Base-by-base conservation (phyloP, 2,329 filamentous ascomycete species). In the Metarhizium rileyi region DNA sequence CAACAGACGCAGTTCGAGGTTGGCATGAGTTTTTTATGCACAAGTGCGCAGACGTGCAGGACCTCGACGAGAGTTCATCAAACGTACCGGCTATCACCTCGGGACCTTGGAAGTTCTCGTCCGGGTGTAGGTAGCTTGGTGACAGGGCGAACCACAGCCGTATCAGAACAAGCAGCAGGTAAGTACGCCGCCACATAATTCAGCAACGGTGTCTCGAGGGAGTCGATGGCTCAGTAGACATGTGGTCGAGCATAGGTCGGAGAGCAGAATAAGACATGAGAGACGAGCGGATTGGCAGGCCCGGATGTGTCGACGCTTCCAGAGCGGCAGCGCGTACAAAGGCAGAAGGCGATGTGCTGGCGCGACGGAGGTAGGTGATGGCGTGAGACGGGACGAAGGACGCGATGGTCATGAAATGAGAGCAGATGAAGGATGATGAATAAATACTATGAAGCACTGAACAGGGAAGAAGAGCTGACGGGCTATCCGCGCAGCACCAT, bases 71-170 rank as follows among this genome's bases (percentile, higher is more conserved):
- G 36, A 40, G 38, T 40, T 52, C 12, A 71, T 83, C 59, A 51
- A 9, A 71, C 83, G 58, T 80, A 96, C 91, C 91, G 62, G 91
- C 90, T 63, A 97, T 93, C 56, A 97, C 85, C 73, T 98, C 93
- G 16, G 93, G 93, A 33, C 93, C 93, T 71, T 98, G 93, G 63
- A 98, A 98, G 74, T 97, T 93, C 76, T 98, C 93, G 72, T 98
- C 93, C 5, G 93, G 93, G 67, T 98, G 93, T 44, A 98, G 80
- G 68, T 98, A 98, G 75, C 91, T 97, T 52, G 93, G 87, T 55
- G 86, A 90, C 56, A 97, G 73, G 53, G 93, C 91, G 66, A 97
- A 91, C 79, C 91, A 97, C 63, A 97, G 77, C 68, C 93, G 86
- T 61, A 95, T 81, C 58, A 93, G 74, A 61, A 95, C 76, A 60